Conservation (phyloP, 2,329 filamentous ascomycete genomes). For the Aspergillus intermedius region DNA sequence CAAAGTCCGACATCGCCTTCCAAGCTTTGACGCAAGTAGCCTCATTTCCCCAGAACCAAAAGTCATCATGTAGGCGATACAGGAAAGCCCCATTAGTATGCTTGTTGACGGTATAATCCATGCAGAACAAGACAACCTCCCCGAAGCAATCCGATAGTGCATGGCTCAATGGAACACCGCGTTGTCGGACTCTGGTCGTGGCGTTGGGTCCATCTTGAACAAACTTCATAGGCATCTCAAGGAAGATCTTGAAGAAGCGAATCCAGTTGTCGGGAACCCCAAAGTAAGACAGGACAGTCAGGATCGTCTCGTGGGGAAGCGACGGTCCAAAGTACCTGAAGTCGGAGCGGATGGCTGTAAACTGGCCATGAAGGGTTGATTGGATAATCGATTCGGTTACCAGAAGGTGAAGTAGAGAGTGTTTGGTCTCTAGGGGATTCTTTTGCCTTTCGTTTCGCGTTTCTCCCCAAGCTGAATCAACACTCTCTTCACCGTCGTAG, state of each 20-base stretch:
- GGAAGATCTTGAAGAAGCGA: conserved; percentile 53
- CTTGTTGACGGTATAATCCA: conserved; percentile 60
- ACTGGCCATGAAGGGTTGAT: conserved; percentile 41
- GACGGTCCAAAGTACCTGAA: conserved; percentile 55
- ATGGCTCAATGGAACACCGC: conserved; percentile 56
- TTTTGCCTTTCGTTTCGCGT: conserved; percentile 24
- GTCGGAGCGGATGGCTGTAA: conserved; percentile 52
- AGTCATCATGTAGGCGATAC: conserved; percentile 58
- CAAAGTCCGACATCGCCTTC: conserved; percentile 52
- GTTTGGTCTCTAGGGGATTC: conserved; percentile 46
- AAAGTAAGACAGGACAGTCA: conserved; percentile 53
- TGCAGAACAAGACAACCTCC: conserved; percentile 56
- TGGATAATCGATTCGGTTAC: conserved; percentile 51
- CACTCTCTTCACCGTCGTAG: conserved; percentile 33
- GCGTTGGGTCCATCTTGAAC: conserved; percentile 46
- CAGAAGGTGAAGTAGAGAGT: conserved; percentile 52
- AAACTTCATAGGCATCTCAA: conserved; percentile 56
- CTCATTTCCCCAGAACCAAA: conserved; percentile 61
- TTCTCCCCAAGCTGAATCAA: conserved; percentile 18
- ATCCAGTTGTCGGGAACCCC: conserved; percentile 53
- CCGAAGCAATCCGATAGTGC: conserved; percentile 54
- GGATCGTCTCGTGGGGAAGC: conserved; percentile 54
- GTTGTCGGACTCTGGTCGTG: conserved; percentile 41
- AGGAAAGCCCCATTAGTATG: conserved; percentile 49
- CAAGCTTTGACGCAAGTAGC: conserved; percentile 52